Base-by-base conservation (phyloP, 1,139 yeast species). In the Hyphopichia wangnamkhiaoensis region DNA sequence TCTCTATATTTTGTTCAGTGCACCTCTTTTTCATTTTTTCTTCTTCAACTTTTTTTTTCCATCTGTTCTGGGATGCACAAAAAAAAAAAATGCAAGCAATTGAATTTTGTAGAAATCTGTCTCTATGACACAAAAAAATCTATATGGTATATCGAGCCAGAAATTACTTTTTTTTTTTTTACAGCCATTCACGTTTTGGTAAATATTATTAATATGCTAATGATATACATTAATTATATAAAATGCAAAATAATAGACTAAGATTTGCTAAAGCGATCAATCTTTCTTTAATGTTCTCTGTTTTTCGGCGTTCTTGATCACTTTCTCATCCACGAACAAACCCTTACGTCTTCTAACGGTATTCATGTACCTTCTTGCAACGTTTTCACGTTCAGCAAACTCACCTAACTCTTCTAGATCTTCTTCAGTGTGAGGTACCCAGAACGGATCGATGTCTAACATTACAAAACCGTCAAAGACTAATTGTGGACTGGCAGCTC, bases 401-500 rank as follows among this genome's bases (percentile, higher is more conserved):
- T 89, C 96, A 21, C 98, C 99, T 35, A 88, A 69, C 44, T 90
- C 95, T 58, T 93, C 98, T 36, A 93, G 65, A 58, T 94, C 98
- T 59, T 90, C 98, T 53, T 88, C 97, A 0, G 98, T 94, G 5
- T 93, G 88, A n/a, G 99, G 98, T 10, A 93, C 96, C 99, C 99
- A 94, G 72, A 85, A 94, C 30, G 99, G 99, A 67, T 94, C 98
- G 49, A 86, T 79, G 46, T 89, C 95, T 37, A 91, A 76, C 47
- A 83, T 69, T 53, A 90, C 95, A 59, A 78, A 94, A 1, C 98
- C 98, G 34, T 85, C 79, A 56, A 93, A 93, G 5, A 91, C 88
- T 43, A 94, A 72, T 61, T 93, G 98, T 0, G 98, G 98, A 55
- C 89, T 86, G 3, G 98, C 98, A 4, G 97, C 95, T 39, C 99